A percentile compares a stretch with the other conserved stretches of the same genome.
Conservation (phyloP, 257 asterid genomes). For the Cinchona pubescens region DNA sequence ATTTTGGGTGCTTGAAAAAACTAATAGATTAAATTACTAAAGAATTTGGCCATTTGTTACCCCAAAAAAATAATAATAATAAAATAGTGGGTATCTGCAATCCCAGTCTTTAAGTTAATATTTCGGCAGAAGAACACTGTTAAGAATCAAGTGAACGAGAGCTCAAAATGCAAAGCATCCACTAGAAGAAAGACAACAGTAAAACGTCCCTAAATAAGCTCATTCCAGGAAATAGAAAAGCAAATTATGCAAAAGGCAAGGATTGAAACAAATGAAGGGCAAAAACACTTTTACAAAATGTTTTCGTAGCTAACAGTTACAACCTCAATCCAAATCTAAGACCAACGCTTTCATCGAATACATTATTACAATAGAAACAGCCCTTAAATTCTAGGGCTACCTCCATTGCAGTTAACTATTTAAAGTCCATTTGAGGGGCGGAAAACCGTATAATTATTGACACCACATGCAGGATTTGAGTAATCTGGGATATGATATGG, state of each 20-base stretch:
- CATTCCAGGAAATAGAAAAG: not conserved
- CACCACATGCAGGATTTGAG: conserved; percentile 41
- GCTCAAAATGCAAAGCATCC: not conserved
- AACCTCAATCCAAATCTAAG: conserved; percentile 31
- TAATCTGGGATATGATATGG: conserved; percentile 57
- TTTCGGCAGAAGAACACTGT: not conserved
- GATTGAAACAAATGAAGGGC: conserved; percentile 19
- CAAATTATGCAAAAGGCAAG: conserved; percentile 19
- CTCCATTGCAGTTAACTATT: conserved; percentile 17
- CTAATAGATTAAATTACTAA: too few relatives aligned
- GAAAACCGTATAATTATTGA: conserved; percentile 58
- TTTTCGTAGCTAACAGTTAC: conserved; percentile 21
- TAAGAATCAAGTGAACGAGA: not conserved
- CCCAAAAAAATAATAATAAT: too few relatives aligned
- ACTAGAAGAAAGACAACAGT: not conserved
- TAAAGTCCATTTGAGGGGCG: conserved; percentile 74
- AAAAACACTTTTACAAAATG: conserved; percentile 37
- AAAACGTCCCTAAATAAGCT: conserved; percentile 5
- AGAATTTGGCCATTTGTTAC: not conserved
- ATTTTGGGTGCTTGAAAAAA: not conserved
- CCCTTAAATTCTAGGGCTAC: conserved; percentile 15
- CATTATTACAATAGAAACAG: conserved; percentile 23
- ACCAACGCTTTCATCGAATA: conserved; percentile 22
- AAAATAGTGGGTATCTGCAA: conserved; percentile 26
- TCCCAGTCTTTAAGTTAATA: not conserved